Evolutionary conservation across 2,329 filamentous ascomycete genomes (phyloP), one percentile per base, ranked within the genome.

Genomic region (Xylariales sp.): DNA sequence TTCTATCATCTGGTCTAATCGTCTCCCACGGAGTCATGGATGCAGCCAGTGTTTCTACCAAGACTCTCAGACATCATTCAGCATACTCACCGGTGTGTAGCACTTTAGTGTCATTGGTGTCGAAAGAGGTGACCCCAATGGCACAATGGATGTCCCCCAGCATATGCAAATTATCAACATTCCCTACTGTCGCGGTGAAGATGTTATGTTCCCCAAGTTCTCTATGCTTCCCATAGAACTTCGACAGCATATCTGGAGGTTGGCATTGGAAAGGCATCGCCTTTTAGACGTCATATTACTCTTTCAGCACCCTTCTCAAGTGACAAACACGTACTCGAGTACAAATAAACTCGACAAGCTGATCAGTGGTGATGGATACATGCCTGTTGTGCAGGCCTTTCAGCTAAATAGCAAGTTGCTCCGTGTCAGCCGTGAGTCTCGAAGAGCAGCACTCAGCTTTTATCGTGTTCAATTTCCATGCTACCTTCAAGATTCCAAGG

Each of bases 391-490:
- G 16, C 30, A 33, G 20, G 30, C 14, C 30, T 8, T 16, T 19
- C 30, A 33, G n/a, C 30, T 33, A 8, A 8, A 33, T 19, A 47
- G 40, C 37, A 45, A 47, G 35, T 19, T 47, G 16, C 31, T 43
- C 23, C 33, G 35, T 13, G 45, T 45, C 18, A 45, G 12, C 17
- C 16, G 38, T 13, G 45, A 47, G 30, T 41, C 45, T 5, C 37
- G 38, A 28, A 30, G 33, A 1, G 36, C 29, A 3, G 39, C 40
- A 6, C n/a, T 40, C 23, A 11, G 13, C 13, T 45, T 45, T 27
- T 47, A 47, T 16, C 29, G 45, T 7, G 38, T 42, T 5, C 40
- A 40, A 16, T 12, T 43, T n/a, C 43, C 40, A 11, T 43, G 38
- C 17, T 41, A 33, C 16, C n/a, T 33, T n/a, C 30, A 19, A 16